A percentile compares a stretch with the other conserved stretches of the same genome.
Evolutionary conservation across 179 eudicot genomes (phyloP).

Genomic region (Amaranthus tricolor): DNA sequence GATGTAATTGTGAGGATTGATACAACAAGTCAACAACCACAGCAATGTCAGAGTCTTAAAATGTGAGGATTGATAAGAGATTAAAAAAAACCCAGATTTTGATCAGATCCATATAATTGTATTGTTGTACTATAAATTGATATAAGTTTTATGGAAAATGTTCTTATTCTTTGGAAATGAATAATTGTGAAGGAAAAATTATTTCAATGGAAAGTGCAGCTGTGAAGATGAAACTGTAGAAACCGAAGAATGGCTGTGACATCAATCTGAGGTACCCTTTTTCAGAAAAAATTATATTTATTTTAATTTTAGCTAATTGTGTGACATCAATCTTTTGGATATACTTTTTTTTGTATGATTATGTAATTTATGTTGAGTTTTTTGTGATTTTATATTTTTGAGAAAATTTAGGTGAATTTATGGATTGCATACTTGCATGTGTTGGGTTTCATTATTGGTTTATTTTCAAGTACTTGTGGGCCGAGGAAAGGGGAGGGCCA

Average conservation of each 20-base stretch:
- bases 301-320: constrained; percentile 13
- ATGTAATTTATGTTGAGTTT: constrained; percentile 8
- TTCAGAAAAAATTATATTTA: constrained; percentile 1
- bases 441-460: not conserved
- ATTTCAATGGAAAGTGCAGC: constrained; percentile 36
- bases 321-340: not conserved
- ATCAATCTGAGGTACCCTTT: constrained; percentile 60
- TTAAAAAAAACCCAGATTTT: constrained; percentile 22
- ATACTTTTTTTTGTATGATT: constrained; percentile 6
- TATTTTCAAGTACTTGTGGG: not conserved
- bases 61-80: no score
- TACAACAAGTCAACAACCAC: no score
- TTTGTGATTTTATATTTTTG: not conserved
- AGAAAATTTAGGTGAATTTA: not conserved
- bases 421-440: not conserved
- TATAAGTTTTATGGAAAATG: not conserved
- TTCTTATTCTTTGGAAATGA: no score
- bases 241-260: no score
- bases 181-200: no score
- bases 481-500: no score
- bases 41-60: no score
- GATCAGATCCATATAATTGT: constrained; percentile 2
- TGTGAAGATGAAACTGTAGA: constrained; percentile 53
- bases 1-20: no score
- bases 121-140: constrained; percentile 2